Evolutionary conservation across 257 asterid genomes (phyloP), one percentile per base, ranked within the genome.

Genomic region (Linderniella brevidens): DNA sequence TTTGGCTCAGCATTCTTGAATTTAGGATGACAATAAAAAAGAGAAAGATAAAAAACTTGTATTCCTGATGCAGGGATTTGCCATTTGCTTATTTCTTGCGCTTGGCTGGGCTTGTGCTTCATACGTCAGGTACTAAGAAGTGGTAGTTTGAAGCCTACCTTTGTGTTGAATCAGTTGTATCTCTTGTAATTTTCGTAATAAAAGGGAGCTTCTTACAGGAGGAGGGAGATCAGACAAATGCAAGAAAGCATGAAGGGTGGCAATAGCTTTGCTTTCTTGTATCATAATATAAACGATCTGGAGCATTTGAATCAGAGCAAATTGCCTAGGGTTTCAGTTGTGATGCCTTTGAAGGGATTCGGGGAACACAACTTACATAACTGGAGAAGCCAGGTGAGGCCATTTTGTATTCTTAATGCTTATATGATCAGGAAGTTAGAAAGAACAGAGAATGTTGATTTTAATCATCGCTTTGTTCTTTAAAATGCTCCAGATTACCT

Each of bases 321-420:
- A 12, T 75, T 90, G 76, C 98, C 98, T 17, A 78, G 71, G 62
- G 94, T 90, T 59, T 61, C 98, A 49, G 93, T 90, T 43, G 92
- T 90, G 56, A 78, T 90, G 99, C 99, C 99, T 47, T 63, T 90
- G 65, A 90, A 90, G 74, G 98, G 99, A 35, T 90, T 79, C 42
- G 96, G 99, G 56, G 99, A 90, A 62, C 94, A 90, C 65, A 90
- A 90, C 73, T 74, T 90, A 13, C 99, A 85, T 64, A 90, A 90
- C 69, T 90, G 99, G 99, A 85, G 92, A 67, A 71, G 71, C 58
- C 99, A 90, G 96, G 99, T 85, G 59, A 71, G 55, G 8, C 53
- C 52, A 41, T 55, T 48, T 49, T 42, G 36, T 47, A 57, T 48
- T 44, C 48, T 17, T 42, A 15, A 42, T 58, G 60, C 53, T 48